phyloP scores from a whole-genome alignment of 805 yeast species.

The Yamadazyma akitaensis region DNA sequence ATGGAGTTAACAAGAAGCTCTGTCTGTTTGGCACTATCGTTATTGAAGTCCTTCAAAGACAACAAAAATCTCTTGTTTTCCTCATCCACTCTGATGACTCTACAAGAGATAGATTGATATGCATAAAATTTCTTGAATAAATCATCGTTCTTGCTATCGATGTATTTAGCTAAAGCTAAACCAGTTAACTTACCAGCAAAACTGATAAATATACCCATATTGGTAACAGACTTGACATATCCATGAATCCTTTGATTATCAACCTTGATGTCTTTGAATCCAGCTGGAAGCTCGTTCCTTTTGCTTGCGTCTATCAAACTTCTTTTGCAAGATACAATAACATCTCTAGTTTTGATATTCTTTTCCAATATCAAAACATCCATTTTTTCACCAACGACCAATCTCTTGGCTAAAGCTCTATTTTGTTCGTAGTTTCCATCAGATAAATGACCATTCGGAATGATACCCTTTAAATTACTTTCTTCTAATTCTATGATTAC shows the following conservation, averaged over 20 bases:
- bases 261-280: slow-evolving; percentile 53
- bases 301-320: slow-evolving; percentile 66
- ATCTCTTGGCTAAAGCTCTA: slow-evolving; percentile 59
- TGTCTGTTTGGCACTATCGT: slow-evolving; percentile 20
- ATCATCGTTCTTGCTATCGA: slow-evolving; percentile 50
- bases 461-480: slow-evolving; percentile 59
- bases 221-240: slow-evolving; percentile 73
- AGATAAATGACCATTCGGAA: slow-evolving; percentile 69
- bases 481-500: slow-evolving; percentile 60
- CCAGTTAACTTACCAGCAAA: slow-evolving; percentile 83
- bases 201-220: slow-evolving; percentile 75
- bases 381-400: slow-evolving; percentile 58
- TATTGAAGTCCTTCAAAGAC: slow-evolving; percentile 45
- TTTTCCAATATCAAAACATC: slow-evolving; percentile 68
- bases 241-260: slow-evolving; percentile 55
- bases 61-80: slow-evolving; percentile 69
- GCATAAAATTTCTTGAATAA: slow-evolving; percentile 52
- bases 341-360: slow-evolving; percentile 56
- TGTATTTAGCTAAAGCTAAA: slow-evolving; percentile 71
- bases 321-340: slow-evolving; percentile 61
- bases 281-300: slow-evolving; percentile 49
- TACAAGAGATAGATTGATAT: slow-evolving; percentile 70
- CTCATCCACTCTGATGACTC: slow-evolving; percentile 64
- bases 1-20: slow-evolving; percentile 52
- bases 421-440: slow-evolving; percentile 75